phyloP scores from a whole-genome alignment of 176 grass and related monocot species.

The Eragrostis nindensis region DNA sequence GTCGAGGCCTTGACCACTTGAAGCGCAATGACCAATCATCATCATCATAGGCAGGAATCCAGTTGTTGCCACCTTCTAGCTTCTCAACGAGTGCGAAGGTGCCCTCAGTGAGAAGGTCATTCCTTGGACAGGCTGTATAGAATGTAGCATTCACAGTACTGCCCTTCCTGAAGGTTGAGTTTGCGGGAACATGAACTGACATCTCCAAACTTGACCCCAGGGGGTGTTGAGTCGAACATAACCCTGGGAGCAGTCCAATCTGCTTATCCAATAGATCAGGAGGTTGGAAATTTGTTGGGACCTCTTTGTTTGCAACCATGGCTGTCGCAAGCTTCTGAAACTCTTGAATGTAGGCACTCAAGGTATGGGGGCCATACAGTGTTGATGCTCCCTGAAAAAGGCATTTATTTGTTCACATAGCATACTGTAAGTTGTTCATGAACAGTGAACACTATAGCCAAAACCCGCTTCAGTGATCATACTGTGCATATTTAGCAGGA shows the following conservation, averaged over 20 bases:
- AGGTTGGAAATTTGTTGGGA: constrained; percentile 57
- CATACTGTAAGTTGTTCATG: constrained; percentile 12
- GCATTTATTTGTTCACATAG: not conserved
- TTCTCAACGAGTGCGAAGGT: constrained; percentile 85
- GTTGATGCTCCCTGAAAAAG: constrained; percentile 79
- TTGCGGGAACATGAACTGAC: constrained; percentile 60
- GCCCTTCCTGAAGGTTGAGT: constrained; percentile 69
- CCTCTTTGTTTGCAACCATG: constrained; percentile 56
- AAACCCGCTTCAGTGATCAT: not conserved
- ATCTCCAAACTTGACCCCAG: constrained; percentile 73
- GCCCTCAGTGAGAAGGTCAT: constrained; percentile 78
- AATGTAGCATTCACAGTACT: constrained; percentile 79
- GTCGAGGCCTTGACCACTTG: constrained; percentile 80
- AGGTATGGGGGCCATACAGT: constrained; percentile 92
- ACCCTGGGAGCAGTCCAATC: constrained; percentile 82
- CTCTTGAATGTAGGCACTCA: constrained; percentile 93
- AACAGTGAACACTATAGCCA: not conserved
- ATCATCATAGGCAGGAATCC: constrained; percentile 81
- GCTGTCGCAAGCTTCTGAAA: constrained; percentile 88
- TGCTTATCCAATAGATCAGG: constrained; percentile 87
- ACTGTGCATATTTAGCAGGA: not conserved
- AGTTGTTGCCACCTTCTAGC: constrained; percentile 50
- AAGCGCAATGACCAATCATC: constrained; percentile 90
- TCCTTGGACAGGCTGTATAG: constrained; percentile 90
- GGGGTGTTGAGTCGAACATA: constrained; percentile 68